Evolutionary conservation across 768 basidiomycete genomes (phyloP).

Genomic region (Hebeloma cylindrosporum): DNA sequence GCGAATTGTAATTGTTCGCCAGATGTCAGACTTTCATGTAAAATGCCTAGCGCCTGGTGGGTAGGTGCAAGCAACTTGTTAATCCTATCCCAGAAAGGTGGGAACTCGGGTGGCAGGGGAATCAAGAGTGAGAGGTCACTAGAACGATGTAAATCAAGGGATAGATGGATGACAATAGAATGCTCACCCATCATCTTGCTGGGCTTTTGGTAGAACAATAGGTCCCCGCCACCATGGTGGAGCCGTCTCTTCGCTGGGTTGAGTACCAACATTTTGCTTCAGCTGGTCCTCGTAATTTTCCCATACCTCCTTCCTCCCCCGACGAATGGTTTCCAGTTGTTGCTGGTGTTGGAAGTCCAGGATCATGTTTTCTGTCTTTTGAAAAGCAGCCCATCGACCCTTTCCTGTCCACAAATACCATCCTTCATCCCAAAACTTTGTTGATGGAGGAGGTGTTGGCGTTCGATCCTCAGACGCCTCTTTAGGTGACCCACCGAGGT

Average conservation of each 20-base stretch:
- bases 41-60: slow-evolving; percentile 46
- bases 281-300: slow-evolving; percentile 52
- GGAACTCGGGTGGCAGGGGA: slow-evolving; percentile 56
- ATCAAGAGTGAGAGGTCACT: slow-evolving; percentile 56
- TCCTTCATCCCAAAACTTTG: slow-evolving; percentile 70
- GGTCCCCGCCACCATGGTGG: slow-evolving; percentile 37
- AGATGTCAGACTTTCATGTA: slow-evolving; percentile 52
- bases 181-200: slow-evolving; percentile 41
- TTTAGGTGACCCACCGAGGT: slow-evolving; percentile 42
- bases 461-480: slow-evolving; percentile 34
- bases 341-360: slow-evolving; percentile 54
- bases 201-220: slow-evolving; percentile 39
- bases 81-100: slow-evolving; percentile 53
- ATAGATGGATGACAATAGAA: slow-evolving; percentile 4
- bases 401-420: slow-evolving; percentile 73
- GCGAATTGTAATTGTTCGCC: slow-evolving; percentile 63
- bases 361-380: slow-evolving; percentile 62
- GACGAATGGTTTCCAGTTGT: slow-evolving; percentile 37
- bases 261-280: slow-evolving; percentile 26
- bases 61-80: slow-evolving; percentile 59
- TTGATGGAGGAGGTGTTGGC: slow-evolving; percentile 32
- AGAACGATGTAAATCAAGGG: slow-evolving; percentile 5
- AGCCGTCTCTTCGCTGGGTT: slow-evolving; percentile 8
- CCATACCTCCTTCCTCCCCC: slow-evolving; percentile 44
- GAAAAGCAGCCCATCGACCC: slow-evolving; percentile 49